Evolutionary conservation across 2,329 filamentous ascomycete species (phyloP).

Genomic region (Didymella segeticola): DNA sequence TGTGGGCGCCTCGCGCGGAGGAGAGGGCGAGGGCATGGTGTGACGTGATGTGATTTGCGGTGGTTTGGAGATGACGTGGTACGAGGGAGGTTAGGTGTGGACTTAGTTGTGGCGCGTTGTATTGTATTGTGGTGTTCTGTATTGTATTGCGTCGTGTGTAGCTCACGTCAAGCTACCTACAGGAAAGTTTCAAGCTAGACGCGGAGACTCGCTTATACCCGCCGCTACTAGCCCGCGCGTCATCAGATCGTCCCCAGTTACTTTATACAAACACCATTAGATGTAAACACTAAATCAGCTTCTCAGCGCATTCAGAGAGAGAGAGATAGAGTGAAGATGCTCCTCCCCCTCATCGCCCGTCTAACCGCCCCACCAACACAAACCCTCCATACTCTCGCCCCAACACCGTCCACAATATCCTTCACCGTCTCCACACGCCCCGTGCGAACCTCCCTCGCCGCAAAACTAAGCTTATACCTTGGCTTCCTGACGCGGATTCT

Average conservation of each 20-base stretch:
- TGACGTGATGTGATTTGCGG: background rate
- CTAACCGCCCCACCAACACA: slow-evolving; percentile 37
- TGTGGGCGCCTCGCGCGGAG: slow-evolving; percentile 10
- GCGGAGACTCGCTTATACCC: slow-evolving; percentile 23
- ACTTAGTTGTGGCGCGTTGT: background rate
- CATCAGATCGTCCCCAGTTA: too few species aligned
- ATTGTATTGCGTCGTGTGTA: too few species aligned
- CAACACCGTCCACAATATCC: slow-evolving; percentile 82
- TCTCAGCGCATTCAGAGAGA: too few species aligned
- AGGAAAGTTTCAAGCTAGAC: slow-evolving; percentile 17
- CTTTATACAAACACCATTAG: too few species aligned
- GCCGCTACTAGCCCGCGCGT: slow-evolving; percentile 18
- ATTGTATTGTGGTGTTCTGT: background rate
- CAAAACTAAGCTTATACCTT: slow-evolving; percentile 53
- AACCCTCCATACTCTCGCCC: slow-evolving; percentile 39
- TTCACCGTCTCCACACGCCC: slow-evolving; percentile 89
- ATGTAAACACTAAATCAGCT: background rate
- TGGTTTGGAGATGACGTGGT: too few species aligned
- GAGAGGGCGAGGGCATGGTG: slow-evolving; percentile 26
- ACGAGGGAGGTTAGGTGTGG: too few species aligned
- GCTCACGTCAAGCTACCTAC: slow-evolving; percentile 10
- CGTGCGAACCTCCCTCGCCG: slow-evolving; percentile 53
- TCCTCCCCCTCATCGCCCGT: slow-evolving; percentile 26
- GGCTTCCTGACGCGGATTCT: slow-evolving; percentile 55
- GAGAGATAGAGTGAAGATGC: slow-evolving; percentile 25